A percentile compares a stretch with the other conserved stretches of the same genome.
Evolutionary conservation across 176 grass and related monocot species (phyloP).

Genomic region (Musa itinerans): DNA sequence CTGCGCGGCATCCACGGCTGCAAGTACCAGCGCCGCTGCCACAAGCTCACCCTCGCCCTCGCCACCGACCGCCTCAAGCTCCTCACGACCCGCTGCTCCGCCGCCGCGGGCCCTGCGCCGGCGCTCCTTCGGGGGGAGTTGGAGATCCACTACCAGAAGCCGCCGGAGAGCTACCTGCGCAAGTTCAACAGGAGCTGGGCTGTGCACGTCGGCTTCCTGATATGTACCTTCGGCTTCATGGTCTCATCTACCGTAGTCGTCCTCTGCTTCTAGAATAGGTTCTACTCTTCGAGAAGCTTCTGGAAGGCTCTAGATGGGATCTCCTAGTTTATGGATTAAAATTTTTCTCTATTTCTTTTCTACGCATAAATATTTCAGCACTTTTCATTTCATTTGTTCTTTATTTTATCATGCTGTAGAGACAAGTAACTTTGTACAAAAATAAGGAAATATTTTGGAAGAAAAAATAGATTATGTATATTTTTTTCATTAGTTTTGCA

Average conservation of each 20-base stretch:
- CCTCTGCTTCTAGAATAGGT: conserved; percentile 57
- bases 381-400: too few species aligned
- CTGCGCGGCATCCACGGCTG: conserved; percentile 87
- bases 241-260: conserved; percentile 54
- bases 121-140: conserved; percentile 44
- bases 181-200: conserved; percentile 95
- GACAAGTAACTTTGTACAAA: too few species aligned
- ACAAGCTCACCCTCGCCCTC: conserved; percentile 89
- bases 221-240: conserved; percentile 79
- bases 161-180: conserved; percentile 66
- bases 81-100: conserved; percentile 40
- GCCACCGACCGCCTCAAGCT: conserved; percentile 65
- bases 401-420: too few species aligned
- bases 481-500: too few species aligned
- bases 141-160: conserved; percentile 88
- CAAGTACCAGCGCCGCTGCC: conserved; percentile 87
- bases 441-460: too few species aligned
- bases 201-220: conserved; percentile 66
- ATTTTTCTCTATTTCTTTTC: too few species aligned
- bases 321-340: too few species aligned
- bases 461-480: too few species aligned
- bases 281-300: too few species aligned
- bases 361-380: too few species aligned
- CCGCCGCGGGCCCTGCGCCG: conserved; percentile 12
- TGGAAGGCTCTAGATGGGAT: too few species aligned